Conservation (phyloP, 1,284 basidiomycete genomes). For the Cutaneotrichosporon spelunceum region DNA sequence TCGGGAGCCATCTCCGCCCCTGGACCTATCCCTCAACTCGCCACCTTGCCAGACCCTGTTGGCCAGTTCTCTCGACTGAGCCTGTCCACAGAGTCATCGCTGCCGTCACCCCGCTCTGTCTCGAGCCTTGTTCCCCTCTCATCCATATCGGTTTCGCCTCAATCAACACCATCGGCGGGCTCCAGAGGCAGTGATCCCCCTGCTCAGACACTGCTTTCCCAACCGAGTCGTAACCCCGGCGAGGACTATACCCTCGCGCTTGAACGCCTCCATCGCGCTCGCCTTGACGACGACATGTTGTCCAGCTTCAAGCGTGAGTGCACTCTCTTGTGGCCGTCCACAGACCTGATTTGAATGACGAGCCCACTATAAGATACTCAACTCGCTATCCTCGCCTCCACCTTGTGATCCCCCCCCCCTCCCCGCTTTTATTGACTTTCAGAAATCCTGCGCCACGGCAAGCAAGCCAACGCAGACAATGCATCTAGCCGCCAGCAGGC, state of each 20-base stretch:
- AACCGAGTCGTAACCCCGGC: slow-evolving; percentile 7
- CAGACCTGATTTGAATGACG: neutral
- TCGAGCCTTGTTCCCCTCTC: slow-evolving; percentile 11
- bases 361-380: neutral
- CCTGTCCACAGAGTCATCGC: slow-evolving; percentile 7
- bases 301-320: slow-evolving; percentile 50
- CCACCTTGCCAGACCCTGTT: neutral
- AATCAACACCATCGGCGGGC: neutral
- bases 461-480: slow-evolving; percentile 60
- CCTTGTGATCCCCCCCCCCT: neutral
- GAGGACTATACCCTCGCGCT: slow-evolving; percentile 31
- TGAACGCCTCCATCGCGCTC: slow-evolving; percentile 30
- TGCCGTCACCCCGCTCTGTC: slow-evolving; percentile 8
- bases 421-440: slow-evolving; percentile 4
- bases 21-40: neutral
- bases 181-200: neutral
- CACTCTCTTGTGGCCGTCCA: neutral
- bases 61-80: neutral
- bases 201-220: neutral
- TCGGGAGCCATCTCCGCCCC: neutral
- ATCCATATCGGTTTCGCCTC: neutral
- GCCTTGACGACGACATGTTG: slow-evolving; percentile 43
- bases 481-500: slow-evolving; percentile 9
- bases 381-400: neutral
- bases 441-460: slow-evolving; percentile 73